A percentile compares a stretch with the other conserved stretches of the same genome.
Evolutionary conservation across 2,329 filamentous ascomycete genomes (phyloP).

Genomic region (Fusarium devonianum): DNA sequence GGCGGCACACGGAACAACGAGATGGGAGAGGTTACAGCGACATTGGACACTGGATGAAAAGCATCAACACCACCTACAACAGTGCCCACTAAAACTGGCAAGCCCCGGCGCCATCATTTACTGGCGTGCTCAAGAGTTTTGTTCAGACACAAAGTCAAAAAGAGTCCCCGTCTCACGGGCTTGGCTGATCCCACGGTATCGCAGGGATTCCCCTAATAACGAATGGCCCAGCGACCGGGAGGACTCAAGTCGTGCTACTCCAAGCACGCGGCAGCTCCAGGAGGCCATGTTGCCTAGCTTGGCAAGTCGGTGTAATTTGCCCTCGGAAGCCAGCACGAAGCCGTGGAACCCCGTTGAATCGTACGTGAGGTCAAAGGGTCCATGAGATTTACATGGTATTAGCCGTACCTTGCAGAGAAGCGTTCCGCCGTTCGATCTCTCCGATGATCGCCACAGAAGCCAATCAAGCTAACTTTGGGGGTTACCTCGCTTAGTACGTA

Average conservation of each 20-base stretch:
- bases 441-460: conserved; percentile 9
- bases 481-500: no score
- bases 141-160: conserved; percentile 20
- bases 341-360: neutral
- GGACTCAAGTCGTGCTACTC: no score
- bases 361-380: neutral
- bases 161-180: no score
- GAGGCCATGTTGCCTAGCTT: neutral
- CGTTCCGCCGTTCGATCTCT: conserved; percentile 31
- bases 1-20: conserved; percentile 9
- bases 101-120: conserved; percentile 26
- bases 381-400: conserved; percentile 6
- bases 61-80: conserved; percentile 29
- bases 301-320: conserved; percentile 11
- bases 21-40: neutral
- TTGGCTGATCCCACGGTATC: neutral
- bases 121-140: conserved; percentile 5
- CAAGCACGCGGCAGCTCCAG: conserved; percentile 1
- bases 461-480: no score
- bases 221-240: no score
- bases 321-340: neutral
- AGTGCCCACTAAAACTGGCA: conserved; percentile 27
- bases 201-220: neutral
- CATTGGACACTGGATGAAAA: neutral
- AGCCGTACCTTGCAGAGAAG: conserved; percentile 30